Percentiles rank a stretch among this genome's conserved stretches.
Conservation (phyloP, 2,329 filamentous ascomycete species). For the Penicillium frequentans region DNA sequence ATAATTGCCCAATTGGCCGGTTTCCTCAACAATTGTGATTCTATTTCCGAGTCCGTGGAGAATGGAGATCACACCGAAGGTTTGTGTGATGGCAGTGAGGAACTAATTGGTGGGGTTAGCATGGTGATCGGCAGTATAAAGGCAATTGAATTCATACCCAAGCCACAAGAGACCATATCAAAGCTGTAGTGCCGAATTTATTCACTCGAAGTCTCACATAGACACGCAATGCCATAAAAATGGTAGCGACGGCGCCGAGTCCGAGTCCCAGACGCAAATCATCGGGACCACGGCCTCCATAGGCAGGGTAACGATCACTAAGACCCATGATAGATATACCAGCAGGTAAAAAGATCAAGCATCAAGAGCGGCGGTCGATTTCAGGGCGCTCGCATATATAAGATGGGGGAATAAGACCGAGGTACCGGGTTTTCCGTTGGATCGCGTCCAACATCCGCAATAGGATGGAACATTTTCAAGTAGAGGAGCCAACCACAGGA, state of each 20-base stretch:
- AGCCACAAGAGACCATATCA: conserved; percentile 20
- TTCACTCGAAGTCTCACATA: conserved; percentile 21
- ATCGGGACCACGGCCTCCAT: conserved; percentile 18
- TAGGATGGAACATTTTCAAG: not conserved
- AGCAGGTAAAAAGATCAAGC: not conserved
- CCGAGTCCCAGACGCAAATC: conserved; percentile 18
- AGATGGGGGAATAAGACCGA: not conserved
- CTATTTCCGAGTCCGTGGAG: conserved; percentile 22
- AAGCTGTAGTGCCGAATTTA: conserved; percentile 20
- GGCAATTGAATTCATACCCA: conserved; percentile 10
- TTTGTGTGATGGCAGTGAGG: conserved; percentile 18
- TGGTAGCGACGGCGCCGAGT: conserved; percentile 16
- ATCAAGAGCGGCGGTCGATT: not conserved
- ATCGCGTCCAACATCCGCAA: not conserved
- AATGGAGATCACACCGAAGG: conserved; percentile 16
- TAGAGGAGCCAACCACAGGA: not conserved
- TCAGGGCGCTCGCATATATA: not conserved
- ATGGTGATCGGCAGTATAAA: not conserved
- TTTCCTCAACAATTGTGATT: conserved; percentile 9
- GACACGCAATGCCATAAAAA: conserved; percentile 17
- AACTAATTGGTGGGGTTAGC: conserved; percentile 3
- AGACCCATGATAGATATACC: conserved; percentile 7
- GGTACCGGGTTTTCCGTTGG: not conserved
- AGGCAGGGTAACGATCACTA: conserved; percentile 15
- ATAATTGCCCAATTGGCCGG: conserved; percentile 16